These are phyloP conservation scores for Aspergillus pseudonomiae DNA, from an alignment of 2,329 filamentous ascomycete genomes.

Conservation along the genomic window DNA sequence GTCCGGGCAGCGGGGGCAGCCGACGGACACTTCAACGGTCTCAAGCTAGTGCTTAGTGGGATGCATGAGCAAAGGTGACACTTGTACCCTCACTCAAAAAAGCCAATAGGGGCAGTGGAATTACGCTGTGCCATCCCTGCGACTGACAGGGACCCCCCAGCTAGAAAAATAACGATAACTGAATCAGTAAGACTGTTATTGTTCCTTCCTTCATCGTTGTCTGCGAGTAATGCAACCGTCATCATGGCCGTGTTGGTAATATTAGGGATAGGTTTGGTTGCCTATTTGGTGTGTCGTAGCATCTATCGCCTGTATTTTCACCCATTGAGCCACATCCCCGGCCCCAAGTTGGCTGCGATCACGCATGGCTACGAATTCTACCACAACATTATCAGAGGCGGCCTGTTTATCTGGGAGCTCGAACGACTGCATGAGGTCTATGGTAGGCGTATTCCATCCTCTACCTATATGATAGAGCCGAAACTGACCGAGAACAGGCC, in stretches of 20 bases:
- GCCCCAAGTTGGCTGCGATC: conserved; percentile 35
- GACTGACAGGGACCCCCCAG: background rate
- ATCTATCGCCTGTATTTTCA: conserved; percentile 38
- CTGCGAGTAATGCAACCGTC: background rate
- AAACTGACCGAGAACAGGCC: conserved; percentile 22
- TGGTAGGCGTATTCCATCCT: conserved; percentile 23
- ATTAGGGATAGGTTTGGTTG: background rate
- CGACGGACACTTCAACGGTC: background rate
- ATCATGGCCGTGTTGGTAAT: background rate
- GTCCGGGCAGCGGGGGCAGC: background rate
- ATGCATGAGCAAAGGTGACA: background rate
- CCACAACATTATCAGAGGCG: conserved; percentile 35
- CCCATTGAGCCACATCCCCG: conserved; percentile 37
- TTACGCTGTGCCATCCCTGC: background rate
- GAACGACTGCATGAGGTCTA: conserved; percentile 39
- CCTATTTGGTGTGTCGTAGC: background rate
- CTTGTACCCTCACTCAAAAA: background rate
- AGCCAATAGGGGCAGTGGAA: background rate
- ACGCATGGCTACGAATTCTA: conserved; percentile 39
- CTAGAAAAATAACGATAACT: background rate
- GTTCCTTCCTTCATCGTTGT: background rate
- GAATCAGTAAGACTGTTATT: background rate
- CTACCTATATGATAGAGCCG: too few species aligned
- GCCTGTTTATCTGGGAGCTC: conserved; percentile 38
- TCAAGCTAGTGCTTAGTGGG: background rate